phyloP scores from a whole-genome alignment of 2,329 filamentous ascomycete genomes.

The Alternaria rosae region DNA sequence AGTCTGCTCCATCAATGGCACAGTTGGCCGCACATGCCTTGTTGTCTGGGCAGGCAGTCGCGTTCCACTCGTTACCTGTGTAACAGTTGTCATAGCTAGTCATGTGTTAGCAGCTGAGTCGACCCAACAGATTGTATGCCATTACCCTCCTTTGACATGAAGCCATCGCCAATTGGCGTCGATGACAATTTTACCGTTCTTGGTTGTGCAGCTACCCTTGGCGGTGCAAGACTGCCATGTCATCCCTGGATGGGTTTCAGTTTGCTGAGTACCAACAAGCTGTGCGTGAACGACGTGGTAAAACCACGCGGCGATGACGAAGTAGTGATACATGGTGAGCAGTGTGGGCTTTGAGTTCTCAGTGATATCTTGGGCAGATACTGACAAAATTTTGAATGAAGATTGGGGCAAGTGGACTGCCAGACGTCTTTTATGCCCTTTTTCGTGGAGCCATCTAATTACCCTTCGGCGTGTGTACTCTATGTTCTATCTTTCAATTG shows the following conservation, averaged over 20 bases:
- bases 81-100: constrained; percentile 50
- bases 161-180: constrained; percentile 60
- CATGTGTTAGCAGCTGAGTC: background rate
- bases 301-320: constrained; percentile 55
- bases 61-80: constrained; percentile 53
- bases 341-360: background rate
- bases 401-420: background rate
- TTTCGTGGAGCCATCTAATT: background rate
- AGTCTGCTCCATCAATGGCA: constrained; percentile 51
- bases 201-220: constrained; percentile 45
- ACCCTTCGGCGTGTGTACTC: background rate
- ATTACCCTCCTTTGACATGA: constrained; percentile 47
- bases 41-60: constrained; percentile 46
- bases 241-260: constrained; percentile 51
- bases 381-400: background rate
- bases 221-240: constrained; percentile 49
- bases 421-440: background rate
- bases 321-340: constrained; percentile 37
- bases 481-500: background rate
- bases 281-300: constrained; percentile 58
- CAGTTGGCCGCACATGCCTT: constrained; percentile 45
- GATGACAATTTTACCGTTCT: constrained; percentile 48
- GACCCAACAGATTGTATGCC: background rate
- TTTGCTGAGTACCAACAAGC: constrained; percentile 45
- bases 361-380: constrained; percentile 7